Conservation (phyloP, 192 early-diverging fungal genomes). For the Gigaspora rosea region DNA sequence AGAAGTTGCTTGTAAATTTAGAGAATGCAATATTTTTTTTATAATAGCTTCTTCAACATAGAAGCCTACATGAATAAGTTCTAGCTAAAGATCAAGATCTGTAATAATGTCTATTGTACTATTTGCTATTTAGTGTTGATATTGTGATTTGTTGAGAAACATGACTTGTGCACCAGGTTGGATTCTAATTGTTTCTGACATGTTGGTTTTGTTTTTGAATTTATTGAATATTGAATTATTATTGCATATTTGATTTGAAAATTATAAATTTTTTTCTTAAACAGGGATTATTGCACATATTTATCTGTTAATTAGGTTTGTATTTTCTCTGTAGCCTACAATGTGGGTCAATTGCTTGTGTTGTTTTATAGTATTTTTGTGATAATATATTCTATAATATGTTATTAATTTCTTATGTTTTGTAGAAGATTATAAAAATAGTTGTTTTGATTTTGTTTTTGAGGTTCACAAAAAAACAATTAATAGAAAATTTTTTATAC, state of each 20-base stretch:
- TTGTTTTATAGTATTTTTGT: background rate
- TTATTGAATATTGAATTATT: background rate
- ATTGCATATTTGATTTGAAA: background rate
- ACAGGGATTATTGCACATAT: too few relatives aligned
- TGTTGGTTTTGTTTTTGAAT: slow-evolving; percentile 4
- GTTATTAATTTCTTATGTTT: too few relatives aligned
- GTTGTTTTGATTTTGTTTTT: too few relatives aligned
- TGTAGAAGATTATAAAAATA: too few relatives aligned
- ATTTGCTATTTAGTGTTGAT: background rate
- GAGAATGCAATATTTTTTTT: background rate
- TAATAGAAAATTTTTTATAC: too few relatives aligned
- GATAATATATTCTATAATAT: too few relatives aligned
- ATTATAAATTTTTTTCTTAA: background rate
- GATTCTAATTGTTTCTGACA: background rate
- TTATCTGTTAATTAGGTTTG: background rate
- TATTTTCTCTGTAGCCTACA: background rate
- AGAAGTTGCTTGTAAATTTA: background rate
- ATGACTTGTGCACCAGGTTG: background rate
- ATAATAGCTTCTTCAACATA: background rate
- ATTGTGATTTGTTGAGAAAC: background rate
- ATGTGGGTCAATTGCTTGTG: background rate
- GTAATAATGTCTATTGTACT: background rate
- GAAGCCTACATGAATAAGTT: background rate
- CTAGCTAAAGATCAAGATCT: background rate
- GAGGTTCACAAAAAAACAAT: too few relatives aligned